These are phyloP conservation scores for Magnaporthiopsis incrustans DNA, from an alignment of 2,329 filamentous ascomycete genomes.

Conservation along the genomic window DNA sequence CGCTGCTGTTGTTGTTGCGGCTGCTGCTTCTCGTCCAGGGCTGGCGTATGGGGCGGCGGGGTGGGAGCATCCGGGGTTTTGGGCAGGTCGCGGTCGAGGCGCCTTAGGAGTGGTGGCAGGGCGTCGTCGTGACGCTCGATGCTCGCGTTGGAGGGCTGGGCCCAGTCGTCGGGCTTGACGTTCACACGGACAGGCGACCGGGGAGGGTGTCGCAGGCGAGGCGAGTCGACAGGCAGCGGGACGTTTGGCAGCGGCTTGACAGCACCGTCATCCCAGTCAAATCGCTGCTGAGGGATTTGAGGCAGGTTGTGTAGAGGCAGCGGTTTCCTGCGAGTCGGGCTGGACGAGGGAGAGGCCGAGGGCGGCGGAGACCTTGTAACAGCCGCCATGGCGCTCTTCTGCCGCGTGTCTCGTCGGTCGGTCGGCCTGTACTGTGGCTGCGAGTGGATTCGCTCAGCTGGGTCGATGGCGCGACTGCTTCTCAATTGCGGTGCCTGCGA, in stretches of 20 bases:
- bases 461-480: not conserved
- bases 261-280: conserved; percentile 11
- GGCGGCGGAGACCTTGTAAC: conserved; percentile 19
- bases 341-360: conserved; percentile 18
- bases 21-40: conserved; percentile 11
- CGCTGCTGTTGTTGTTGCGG: not conserved
- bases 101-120: conserved; percentile 5
- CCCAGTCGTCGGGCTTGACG: conserved; percentile 44
- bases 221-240: conserved; percentile 24
- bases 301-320: conserved; percentile 25
- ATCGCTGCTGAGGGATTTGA: conserved; percentile 3
- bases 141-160: conserved; percentile 41
- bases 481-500: not conserved
- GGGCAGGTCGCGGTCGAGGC: conserved; percentile 23
- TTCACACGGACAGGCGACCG: conserved; percentile 49
- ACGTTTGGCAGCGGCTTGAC: conserved; percentile 22
- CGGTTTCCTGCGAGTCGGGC: conserved; percentile 26
- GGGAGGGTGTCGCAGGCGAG: conserved; percentile 42
- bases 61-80: conserved; percentile 26
- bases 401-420: conserved; percentile 1
- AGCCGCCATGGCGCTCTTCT: conserved; percentile 22
- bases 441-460: not conserved
- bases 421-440: not conserved
- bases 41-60: conserved; percentile 29
- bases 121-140: conserved; percentile 31